Evolutionary conservation across 345 rosid species (phyloP).

Genomic region (Heritiera littoralis): DNA sequence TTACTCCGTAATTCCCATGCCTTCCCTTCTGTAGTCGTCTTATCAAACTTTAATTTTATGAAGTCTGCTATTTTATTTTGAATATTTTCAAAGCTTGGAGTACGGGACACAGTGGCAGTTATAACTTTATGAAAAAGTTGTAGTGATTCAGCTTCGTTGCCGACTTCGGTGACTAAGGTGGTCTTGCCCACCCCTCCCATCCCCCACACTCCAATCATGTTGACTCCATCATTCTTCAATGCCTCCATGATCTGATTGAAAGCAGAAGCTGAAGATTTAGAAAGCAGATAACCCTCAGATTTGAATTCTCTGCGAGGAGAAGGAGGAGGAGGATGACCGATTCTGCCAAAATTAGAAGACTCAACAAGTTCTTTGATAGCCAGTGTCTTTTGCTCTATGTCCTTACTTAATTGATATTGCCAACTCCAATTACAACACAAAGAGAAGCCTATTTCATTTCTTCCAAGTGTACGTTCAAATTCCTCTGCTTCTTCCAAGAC

Average conservation of each 20-base stretch:
- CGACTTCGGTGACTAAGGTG: neutral
- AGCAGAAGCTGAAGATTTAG: neutral
- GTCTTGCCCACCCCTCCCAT: slow-evolving; percentile 20
- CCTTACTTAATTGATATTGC: neutral
- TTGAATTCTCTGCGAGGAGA: no score
- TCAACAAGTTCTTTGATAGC: neutral
- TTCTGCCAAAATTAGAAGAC: neutral
- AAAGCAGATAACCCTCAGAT: no score
- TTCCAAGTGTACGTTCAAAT: no score
- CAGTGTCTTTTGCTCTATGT: neutral
- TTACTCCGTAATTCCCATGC: no score
- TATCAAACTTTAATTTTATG: neutral
- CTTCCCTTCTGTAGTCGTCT: no score
- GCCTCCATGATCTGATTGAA: neutral
- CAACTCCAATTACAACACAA: slow-evolving; percentile 5
- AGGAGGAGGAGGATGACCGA: no score
- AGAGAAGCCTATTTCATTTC: no score
- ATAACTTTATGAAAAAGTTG: neutral
- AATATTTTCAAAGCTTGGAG: neutral
- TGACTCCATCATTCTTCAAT: neutral
- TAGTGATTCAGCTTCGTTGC: no score
- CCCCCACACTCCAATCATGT: neutral
- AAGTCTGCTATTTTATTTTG: neutral
- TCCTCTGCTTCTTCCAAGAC: no score
- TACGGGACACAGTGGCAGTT: neutral